phyloP scores from a whole-genome alignment of 345 rosid genomes.

The Salix viminalis region DNA sequence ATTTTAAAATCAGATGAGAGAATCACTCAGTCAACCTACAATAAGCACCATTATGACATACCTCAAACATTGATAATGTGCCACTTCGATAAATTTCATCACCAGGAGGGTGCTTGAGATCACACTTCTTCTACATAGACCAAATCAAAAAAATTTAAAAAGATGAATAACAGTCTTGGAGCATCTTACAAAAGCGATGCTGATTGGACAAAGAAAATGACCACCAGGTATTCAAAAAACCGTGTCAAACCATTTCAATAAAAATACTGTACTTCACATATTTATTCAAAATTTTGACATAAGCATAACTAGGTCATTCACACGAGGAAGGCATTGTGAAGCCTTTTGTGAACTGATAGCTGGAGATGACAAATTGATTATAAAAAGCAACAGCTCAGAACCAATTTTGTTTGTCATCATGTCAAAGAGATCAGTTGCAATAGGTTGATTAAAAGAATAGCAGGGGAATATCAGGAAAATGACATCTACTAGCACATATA shows the following conservation, averaged over 20 bases:
- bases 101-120: slow-evolving; percentile 97
- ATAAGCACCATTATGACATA: slow-evolving; percentile 8
- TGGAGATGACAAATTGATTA: too few species aligned
- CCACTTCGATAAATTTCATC: slow-evolving; percentile 98
- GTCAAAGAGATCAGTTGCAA: not conserved
- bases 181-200: not conserved
- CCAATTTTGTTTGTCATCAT: not conserved
- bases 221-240: not conserved
- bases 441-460: not conserved
- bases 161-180: not conserved
- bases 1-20: not conserved
- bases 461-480: not conserved
- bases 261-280: not conserved
- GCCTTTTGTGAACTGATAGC: not conserved
- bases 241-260: not conserved
- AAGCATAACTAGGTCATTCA: not conserved
- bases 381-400: not conserved
- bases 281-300: not conserved
- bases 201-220: not conserved
- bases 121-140: slow-evolving; percentile 72
- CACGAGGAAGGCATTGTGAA: not conserved
- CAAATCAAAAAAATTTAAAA: not conserved
- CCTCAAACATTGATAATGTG: slow-evolving; percentile 99
- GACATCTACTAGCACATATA: not conserved
- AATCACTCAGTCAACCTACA: not conserved